Evolutionary conservation across 306 rosid species (phyloP).

Genomic region (Cucumis melo): DNA sequence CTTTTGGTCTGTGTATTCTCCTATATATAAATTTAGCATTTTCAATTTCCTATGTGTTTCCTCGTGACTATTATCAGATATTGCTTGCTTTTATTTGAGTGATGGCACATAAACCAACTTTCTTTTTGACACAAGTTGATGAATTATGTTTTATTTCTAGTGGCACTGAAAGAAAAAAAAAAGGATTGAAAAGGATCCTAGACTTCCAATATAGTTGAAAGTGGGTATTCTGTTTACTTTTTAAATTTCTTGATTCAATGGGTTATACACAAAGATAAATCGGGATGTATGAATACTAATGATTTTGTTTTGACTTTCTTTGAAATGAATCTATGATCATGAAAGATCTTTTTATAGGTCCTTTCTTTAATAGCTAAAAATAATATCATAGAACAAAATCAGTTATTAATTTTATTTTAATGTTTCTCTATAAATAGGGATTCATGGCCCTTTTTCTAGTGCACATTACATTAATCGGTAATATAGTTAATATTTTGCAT

Average conservation of each 20-base stretch:
- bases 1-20: neutral
- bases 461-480: neutral
- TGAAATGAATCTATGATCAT: neutral
- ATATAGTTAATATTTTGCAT: neutral
- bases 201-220: neutral
- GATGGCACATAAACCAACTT: neutral
- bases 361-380: neutral
- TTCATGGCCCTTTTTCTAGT: neutral
- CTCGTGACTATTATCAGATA: neutral
- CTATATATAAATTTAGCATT: neutral
- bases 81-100: neutral
- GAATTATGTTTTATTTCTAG: neutral
- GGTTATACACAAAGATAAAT: neutral
- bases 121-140: neutral
- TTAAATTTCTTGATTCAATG: neutral
- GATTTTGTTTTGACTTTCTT: neutral
- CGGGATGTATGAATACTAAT: neutral
- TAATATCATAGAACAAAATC: neutral
- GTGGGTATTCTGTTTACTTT: neutral
- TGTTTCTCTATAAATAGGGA: neutral
- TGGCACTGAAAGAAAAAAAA: neutral
- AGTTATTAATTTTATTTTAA: neutral
- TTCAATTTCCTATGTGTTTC: neutral
- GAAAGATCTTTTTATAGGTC: neutral
- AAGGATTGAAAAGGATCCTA: neutral